Percentiles rank a stretch among this genome's conserved stretches.
Conservation (phyloP, 371 early-diverging fungal genomes). For the Mortierella polycephala region DNA sequence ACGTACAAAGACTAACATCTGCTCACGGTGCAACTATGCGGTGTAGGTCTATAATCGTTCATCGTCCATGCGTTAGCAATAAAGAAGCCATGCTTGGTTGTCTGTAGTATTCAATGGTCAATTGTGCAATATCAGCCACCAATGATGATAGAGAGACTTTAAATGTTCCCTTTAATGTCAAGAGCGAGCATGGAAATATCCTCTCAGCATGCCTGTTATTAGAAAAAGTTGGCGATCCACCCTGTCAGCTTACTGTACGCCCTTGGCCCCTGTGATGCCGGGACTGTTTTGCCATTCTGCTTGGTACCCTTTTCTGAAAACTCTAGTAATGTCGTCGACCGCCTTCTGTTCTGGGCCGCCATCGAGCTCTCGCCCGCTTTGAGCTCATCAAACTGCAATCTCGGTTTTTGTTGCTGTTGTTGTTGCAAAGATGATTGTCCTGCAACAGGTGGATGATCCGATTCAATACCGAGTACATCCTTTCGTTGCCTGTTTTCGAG, state of each 20-base stretch:
- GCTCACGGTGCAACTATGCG: no score
- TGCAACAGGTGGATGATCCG: constrained; percentile 13
- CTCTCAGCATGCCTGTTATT: not conserved
- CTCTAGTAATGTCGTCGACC: constrained; percentile 37
- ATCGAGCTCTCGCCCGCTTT: constrained; percentile 10
- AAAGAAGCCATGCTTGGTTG: no score
- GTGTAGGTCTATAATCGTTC: no score
- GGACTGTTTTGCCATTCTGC: constrained; percentile 43
- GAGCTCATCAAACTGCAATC: constrained; percentile 20
- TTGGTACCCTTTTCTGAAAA: constrained; percentile 38
- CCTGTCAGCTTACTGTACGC: constrained; percentile 38
- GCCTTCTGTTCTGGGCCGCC: constrained; percentile 19
- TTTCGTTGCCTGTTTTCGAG: constrained; percentile 9
- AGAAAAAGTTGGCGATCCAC: constrained; percentile 54
- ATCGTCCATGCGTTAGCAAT: no score
- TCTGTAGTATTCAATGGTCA: no score
- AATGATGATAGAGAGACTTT: no score
- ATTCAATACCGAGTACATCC: constrained; percentile 15
- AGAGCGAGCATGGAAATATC: not conserved
- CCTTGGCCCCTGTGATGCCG: constrained; percentile 31
- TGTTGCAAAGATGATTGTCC: not conserved
- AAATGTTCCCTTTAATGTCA: no score
- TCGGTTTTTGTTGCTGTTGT: constrained; percentile 2
- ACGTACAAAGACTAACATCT: no score
- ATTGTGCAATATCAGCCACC: no score